These are phyloP conservation scores for Fusarium fujikuroi DNA, from an alignment of 2,329 filamentous ascomycete species.

Conservation along the genomic window DNA sequence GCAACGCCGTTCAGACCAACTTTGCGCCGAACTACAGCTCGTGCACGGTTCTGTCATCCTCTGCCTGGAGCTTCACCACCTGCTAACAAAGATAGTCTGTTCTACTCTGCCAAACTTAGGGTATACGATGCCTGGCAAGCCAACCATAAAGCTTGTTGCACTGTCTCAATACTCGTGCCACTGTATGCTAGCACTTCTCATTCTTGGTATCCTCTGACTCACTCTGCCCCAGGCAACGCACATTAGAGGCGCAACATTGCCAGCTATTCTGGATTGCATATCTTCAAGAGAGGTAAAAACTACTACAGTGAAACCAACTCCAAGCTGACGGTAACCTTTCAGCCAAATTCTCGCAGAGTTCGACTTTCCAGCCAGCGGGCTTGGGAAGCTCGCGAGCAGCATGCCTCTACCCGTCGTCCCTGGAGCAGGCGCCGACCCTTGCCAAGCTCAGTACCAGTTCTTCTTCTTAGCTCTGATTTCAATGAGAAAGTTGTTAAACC, in stretches of 20 bases:
- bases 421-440: conserved; percentile 1
- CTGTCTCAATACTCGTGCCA: conserved; percentile 17
- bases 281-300: conserved; percentile 24
- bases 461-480: conserved; percentile 33
- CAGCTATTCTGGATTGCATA: conserved; percentile 32
- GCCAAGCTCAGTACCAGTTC: conserved; percentile 22
- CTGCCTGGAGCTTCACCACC: neutral
- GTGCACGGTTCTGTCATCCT: neutral
- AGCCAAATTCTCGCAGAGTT: conserved; percentile 29
- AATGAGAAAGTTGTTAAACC: conserved; percentile 26
- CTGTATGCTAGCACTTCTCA: neutral
- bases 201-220: fast-evolving
- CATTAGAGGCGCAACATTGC: conserved; percentile 22
- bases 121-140: conserved; percentile 24
- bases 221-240: neutral
- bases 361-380: conserved; percentile 31
- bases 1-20: neutral
- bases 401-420: conserved; percentile 24
- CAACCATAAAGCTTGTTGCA: conserved; percentile 23
- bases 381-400: conserved; percentile 21
- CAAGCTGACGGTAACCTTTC: fast-evolving
- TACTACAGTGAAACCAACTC: fast-evolving
- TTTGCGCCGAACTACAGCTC: neutral
- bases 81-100: conserved; percentile 3
- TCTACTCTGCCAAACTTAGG: conserved; percentile 23